Conservation (phyloP, 2,329 filamentous ascomycete genomes). For the Xylariomycetidae sp. region DNA sequence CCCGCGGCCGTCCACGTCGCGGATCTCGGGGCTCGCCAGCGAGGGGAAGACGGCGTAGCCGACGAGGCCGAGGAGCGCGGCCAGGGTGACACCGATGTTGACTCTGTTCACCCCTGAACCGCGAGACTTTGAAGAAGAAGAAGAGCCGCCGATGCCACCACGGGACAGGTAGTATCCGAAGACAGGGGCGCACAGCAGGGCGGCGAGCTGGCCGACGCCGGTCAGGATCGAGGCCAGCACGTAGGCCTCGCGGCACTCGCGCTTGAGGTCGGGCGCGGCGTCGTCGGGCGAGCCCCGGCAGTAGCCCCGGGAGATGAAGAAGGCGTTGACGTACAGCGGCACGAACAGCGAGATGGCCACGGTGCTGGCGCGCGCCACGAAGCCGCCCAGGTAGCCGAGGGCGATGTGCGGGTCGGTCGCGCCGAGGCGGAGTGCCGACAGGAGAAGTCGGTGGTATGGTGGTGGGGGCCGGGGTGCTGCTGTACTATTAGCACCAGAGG, state of each 20-base stretch:
- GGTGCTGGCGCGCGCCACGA: constrained; percentile 89
- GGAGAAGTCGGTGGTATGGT: constrained; percentile 56
- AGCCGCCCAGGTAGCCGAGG: constrained; percentile 87
- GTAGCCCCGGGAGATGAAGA: constrained; percentile 75
- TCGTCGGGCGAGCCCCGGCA: constrained; percentile 66
- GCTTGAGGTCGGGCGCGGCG: constrained; percentile 70
- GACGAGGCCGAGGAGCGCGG: constrained; percentile 67
- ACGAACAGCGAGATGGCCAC: constrained; percentile 95
- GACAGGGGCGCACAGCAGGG: constrained; percentile 75
- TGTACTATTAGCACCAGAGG: neutral
- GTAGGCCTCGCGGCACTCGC: constrained; percentile 81
- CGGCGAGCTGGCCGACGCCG: constrained; percentile 82
- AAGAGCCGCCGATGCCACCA: no score
- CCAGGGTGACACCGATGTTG: constrained; percentile 70
- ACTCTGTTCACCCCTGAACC: constrained; percentile 37
- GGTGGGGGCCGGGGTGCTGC: constrained; percentile 27
- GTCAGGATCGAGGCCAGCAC: constrained; percentile 82
- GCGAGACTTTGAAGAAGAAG: no score
- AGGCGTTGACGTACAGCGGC: constrained; percentile 86
- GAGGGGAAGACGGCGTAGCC: constrained; percentile 75
- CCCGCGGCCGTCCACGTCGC: constrained; percentile 57
- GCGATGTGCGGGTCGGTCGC: constrained; percentile 73
- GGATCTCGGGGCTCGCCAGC: constrained; percentile 72
- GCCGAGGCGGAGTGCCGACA: constrained; percentile 63
- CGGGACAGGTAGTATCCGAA: constrained; percentile 66